A percentile compares a stretch with the other conserved stretches of the same genome.
Conservation (phyloP, 2,329 filamentous ascomycete genomes). For the Ophiostoma himal-ulmi region DNA sequence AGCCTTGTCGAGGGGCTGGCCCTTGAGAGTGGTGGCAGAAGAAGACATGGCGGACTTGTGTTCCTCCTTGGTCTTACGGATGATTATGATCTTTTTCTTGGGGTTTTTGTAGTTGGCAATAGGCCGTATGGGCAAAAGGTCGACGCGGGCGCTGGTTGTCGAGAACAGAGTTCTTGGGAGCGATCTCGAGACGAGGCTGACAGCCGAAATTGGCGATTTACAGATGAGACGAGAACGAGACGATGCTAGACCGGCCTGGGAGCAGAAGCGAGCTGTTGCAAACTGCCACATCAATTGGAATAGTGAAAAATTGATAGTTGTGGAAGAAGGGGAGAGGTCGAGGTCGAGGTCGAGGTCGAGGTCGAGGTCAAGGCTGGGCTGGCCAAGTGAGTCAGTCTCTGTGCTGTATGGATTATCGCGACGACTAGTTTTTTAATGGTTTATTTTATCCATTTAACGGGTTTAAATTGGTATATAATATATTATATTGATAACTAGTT, state of each 20-base stretch:
- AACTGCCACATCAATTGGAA: slow-evolving; percentile 24
- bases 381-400: slow-evolving; percentile 3
- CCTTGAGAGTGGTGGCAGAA: slow-evolving; percentile 68
- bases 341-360: no score
- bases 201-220: slow-evolving; percentile 6
- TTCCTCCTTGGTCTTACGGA: neutral
- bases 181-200: slow-evolving; percentile 7
- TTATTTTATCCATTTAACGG: neutral
- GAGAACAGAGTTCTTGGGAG: neutral
- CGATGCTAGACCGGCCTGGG: slow-evolving; percentile 21
- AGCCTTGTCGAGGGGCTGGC: slow-evolving; percentile 79
- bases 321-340: neutral
- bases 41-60: slow-evolving; percentile 20
- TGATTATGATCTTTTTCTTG: slow-evolving; percentile 4
- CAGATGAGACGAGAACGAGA: slow-evolving; percentile 1
- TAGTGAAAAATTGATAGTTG: neutral
- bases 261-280: slow-evolving; percentile 14
- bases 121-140: neutral
- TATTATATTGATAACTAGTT: neutral
- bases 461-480: neutral
- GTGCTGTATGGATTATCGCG: slow-evolving; percentile 9
- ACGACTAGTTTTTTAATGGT: slow-evolving; percentile 2
- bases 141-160: neutral
- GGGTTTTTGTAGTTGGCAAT: neutral
- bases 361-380: neutral